A percentile compares a stretch with the other conserved stretches of the same genome.
Conservation (phyloP, 805 yeast genomes). For the Kluyveromyces wickerhamii region DNA sequence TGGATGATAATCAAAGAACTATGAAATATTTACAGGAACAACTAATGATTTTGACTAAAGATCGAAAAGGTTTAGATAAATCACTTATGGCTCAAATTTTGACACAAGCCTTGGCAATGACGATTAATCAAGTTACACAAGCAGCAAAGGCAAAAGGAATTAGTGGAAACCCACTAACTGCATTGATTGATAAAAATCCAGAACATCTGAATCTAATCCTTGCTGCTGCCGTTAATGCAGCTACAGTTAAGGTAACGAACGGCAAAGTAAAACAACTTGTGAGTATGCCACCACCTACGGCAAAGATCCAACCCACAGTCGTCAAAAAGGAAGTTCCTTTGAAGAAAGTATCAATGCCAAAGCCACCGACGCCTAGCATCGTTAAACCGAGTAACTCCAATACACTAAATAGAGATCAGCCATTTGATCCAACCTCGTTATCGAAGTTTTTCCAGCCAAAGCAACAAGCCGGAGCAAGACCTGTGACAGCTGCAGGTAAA, state of each 20-base stretch:
- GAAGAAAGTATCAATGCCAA: not conserved
- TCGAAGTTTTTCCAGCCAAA: slow-evolving; percentile 31
- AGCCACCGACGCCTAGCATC: slow-evolving; percentile 9
- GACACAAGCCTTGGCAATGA: slow-evolving; percentile 88
- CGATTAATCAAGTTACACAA: slow-evolving; percentile 82
- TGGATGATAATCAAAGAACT: slow-evolving; percentile 43
- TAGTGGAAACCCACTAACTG: slow-evolving; percentile 68
- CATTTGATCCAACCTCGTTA: slow-evolving; percentile 30
- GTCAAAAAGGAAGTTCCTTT: slow-evolving; percentile 1
- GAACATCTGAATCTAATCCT: slow-evolving; percentile 70
- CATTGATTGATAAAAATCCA: slow-evolving; percentile 73
- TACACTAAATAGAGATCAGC: slow-evolving; percentile 7
- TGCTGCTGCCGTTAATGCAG: slow-evolving; percentile 74
- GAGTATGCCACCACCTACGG: slow-evolving; percentile 20
- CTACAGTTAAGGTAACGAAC: slow-evolving; percentile 54
- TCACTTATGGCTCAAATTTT: slow-evolving; percentile 77
- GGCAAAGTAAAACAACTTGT: slow-evolving; percentile 41
- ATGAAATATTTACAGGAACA: slow-evolving; percentile 82
- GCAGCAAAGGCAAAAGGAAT: slow-evolving; percentile 83
- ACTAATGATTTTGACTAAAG: slow-evolving; percentile 69
- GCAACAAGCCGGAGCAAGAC: slow-evolving; percentile 14
- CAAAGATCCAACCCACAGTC: slow-evolving; percentile 5
- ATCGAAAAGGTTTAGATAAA: slow-evolving; percentile 66
- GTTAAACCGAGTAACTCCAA: not conserved
- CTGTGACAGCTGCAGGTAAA: slow-evolving; percentile 5